Evolutionary conservation across 495 filamentous ascomycete genomes (phyloP), one percentile per base, ranked within the genome.

Genomic region (Apodospora peruviana): DNA sequence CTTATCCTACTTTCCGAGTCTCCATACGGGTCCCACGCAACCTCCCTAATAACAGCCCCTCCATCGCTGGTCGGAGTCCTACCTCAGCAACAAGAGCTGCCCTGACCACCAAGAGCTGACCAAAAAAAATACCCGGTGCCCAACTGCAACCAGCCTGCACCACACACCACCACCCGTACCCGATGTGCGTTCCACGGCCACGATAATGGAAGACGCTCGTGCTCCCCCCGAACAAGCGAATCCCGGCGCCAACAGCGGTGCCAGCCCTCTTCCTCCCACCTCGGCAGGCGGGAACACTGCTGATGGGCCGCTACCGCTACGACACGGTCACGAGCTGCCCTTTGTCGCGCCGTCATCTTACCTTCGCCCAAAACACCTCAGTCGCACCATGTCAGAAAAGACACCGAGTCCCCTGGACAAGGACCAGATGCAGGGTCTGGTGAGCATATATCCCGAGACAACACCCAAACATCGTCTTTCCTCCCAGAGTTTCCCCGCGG

Each of bases 341-440:
- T 77, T 77, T 69, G 88, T 93, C 59, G 82, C 86, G 74, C 91
- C 89, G 58, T 85, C 86, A 48, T 89, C 87, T 40, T 95, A 90
- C 74, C 82, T 94, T 68, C 84, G 83, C 60, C 86, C 85, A 47
- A 76, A 77, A 64, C 67, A 75, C 58, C 68, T 54, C 53, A 69
- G 63, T 65, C 72, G 64, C 60, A 67, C 71, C 60, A 68, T 73
- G 59, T 61, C 77, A 52, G 68, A 76, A 46, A 77, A 77, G 65
- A 75, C 82, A 61, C 74, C 86, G 70, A 86, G 76, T 71, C 79
- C 82, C 54, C 75, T 95, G 53, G 91, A 97, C 69, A 82, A 79
- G 69, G 91, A 96, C 73, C 91, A 97, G 74, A 80, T 85, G 71
- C 85, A 91, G 68, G 91, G 87, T 62, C 79, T 97, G 79, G 91